Percentiles rank a stretch among this genome's conserved stretches.
Evolutionary conservation across 2,329 filamentous ascomycete genomes (phyloP).

Genomic region (Cyclaneusma minus): DNA sequence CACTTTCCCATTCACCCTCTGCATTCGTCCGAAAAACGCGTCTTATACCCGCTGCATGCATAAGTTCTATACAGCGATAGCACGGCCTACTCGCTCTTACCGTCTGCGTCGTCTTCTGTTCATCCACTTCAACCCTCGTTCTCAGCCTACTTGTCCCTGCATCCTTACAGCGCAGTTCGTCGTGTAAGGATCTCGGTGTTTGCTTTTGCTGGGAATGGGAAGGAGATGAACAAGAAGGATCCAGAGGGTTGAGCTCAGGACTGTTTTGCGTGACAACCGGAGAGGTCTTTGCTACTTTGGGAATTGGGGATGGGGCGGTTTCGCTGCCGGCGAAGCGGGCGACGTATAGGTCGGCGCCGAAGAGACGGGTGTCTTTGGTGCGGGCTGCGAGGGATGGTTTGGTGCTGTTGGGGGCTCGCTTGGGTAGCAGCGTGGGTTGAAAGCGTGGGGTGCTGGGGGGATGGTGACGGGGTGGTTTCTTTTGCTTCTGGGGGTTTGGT

Average conservation of each 20-base stretch:
- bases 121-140: too few relatives aligned
- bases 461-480: conserved; percentile 14
- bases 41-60: conserved; percentile 34
- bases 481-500: conserved; percentile 16
- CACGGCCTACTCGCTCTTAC: conserved; percentile 30
- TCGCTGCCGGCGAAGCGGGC: conserved; percentile 22
- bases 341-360: conserved; percentile 35
- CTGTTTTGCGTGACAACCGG: too few relatives aligned
- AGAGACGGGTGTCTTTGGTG: conserved; percentile 28
- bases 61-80: conserved; percentile 34
- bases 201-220: neutral
- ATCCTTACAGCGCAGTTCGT: conserved; percentile 28
- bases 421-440: conserved; percentile 10
- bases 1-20: conserved; percentile 31
- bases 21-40: conserved; percentile 35
- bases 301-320: conserved; percentile 2
- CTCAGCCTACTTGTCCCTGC: conserved; percentile 9
- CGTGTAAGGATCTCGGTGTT: conserved; percentile 25
- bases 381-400: conserved; percentile 20
- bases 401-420: conserved; percentile 9
- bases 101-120: too few relatives aligned
- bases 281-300: conserved; percentile 2
- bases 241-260: neutral
- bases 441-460: conserved; percentile 11
- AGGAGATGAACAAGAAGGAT: conserved; percentile 1